Evolutionary conservation across 75 land plant species (phyloP), one percentile per base, ranked within the genome.

Genomic region (Pinus tabuliformis): DNA sequence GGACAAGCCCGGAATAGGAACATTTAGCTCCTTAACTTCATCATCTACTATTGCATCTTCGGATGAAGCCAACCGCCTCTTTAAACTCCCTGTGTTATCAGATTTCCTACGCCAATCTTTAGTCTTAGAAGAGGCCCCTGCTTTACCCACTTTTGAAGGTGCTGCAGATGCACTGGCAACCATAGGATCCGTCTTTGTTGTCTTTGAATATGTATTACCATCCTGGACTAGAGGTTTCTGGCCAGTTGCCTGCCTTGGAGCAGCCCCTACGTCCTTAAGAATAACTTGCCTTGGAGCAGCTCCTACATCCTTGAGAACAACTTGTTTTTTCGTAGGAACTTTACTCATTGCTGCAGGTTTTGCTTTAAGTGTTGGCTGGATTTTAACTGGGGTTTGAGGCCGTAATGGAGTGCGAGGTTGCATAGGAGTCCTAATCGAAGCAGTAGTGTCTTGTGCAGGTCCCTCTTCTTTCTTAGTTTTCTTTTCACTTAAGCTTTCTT

Each of bases 31-130:
- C 11, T 89, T 83, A 49, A 77, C 74, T 15, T 84, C 89, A 1
- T 87, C 91, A 37, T 88, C 92, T 59, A 56, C 59, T 21, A 84
- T 73, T 0, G 81, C 79, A 75, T 58, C 81, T n/a, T 77, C 80
- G 20, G 81, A 82, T 16, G 59, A 73, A 58, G 76, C 75, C 75
- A 80, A 42, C 4, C 85, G 75, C 77, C 86, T 81, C 54, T 84
- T 59, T 36, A 68, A 12, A 26, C 80, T 91, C 70, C 82, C 83
- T 64, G 70, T 65, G 30, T 76, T 60, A 70, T 72, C 77, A 68
- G 83, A 59, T 76, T 83, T 96, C 82, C 84, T 92, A 3, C 93
- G 83, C 75, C 89, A 86, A 42, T 92, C 99, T 73, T 92, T 92
- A 70, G 79, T 85, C 75, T 85, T 86, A 36, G 78, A 80, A 21